These are phyloP conservation scores for Orbilia oligospora DNA, from an alignment of 2,329 filamentous ascomycete species.

Conservation along the genomic window DNA sequence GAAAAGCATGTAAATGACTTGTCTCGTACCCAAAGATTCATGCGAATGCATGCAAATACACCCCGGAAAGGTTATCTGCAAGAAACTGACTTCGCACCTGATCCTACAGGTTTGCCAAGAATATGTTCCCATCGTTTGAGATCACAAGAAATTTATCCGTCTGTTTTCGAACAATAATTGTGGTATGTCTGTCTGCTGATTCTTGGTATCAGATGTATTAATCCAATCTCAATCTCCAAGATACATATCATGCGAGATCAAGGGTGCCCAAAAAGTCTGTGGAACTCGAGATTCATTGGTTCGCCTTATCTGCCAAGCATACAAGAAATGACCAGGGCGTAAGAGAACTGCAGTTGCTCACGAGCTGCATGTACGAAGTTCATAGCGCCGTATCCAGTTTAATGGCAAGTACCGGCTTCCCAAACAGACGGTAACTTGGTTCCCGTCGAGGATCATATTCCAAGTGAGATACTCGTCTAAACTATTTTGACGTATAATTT, in stretches of 20 bases:
- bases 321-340: constrained; percentile 22
- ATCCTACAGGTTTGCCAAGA: constrained; percentile 22
- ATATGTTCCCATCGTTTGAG: constrained; percentile 15
- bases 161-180: constrained; percentile 27
- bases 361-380: constrained; percentile 21
- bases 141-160: constrained; percentile 36
- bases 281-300: constrained; percentile 40
- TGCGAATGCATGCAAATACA: neutral
- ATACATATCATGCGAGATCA: constrained; percentile 26
- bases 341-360: constrained; percentile 3
- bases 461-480: neutral
- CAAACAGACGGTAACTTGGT: constrained; percentile 26
- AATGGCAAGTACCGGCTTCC: constrained; percentile 34
- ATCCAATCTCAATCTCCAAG: constrained; percentile 29
- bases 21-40: neutral
- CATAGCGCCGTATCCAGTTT: constrained; percentile 25
- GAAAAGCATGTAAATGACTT: constrained; percentile 32
- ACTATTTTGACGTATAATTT: neutral
- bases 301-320: constrained; percentile 36
- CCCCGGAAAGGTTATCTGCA: neutral
- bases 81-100: constrained; percentile 31
- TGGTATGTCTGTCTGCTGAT: constrained; percentile 26
- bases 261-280: constrained; percentile 26
- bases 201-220: constrained; percentile 16
- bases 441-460: neutral